phyloP scores from a whole-genome alignment of 257 asterid genomes.

The Fraxinus quadrangulata region DNA sequence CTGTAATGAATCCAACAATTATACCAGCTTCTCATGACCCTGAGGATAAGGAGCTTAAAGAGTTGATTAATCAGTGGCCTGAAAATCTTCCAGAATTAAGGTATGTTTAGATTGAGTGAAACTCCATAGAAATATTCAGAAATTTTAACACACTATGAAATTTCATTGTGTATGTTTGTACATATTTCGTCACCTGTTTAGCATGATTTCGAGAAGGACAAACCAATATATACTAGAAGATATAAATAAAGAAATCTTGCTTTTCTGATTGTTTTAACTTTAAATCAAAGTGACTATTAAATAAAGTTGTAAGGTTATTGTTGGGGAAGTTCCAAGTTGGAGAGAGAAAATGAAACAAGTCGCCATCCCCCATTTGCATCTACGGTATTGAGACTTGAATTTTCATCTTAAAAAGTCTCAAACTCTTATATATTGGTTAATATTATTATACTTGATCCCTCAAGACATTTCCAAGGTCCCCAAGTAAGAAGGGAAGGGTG shows the following conservation, averaged over 20 bases:
- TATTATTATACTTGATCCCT: too few relatives aligned
- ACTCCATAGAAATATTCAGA: neutral
- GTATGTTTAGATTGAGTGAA: neutral
- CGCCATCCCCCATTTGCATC: neutral
- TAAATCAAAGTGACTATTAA: neutral
- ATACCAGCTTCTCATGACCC: conserved; percentile 36
- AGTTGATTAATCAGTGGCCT: conserved; percentile 42
- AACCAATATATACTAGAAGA: neutral
- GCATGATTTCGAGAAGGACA: neutral
- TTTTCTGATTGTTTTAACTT: neutral
- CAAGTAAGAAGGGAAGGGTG: too few relatives aligned
- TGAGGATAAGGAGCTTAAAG: conserved; percentile 26
- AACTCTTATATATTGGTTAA: too few relatives aligned
- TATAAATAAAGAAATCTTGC: neutral
- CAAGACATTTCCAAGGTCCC: too few relatives aligned
- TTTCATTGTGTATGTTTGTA: neutral
- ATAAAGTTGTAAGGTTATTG: neutral
- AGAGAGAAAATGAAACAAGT: neutral
- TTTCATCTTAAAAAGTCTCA: too few relatives aligned
- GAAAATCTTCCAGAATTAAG: conserved; percentile 33
- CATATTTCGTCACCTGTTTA: neutral
- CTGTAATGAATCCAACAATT: conserved; percentile 29
- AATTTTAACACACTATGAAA: neutral
- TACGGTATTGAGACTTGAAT: too few relatives aligned
- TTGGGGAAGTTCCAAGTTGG: neutral